These are phyloP conservation scores for Cyclotella cryptica DNA, from an alignment of 108 stramenopile species.

Conservation along the genomic window DNA sequence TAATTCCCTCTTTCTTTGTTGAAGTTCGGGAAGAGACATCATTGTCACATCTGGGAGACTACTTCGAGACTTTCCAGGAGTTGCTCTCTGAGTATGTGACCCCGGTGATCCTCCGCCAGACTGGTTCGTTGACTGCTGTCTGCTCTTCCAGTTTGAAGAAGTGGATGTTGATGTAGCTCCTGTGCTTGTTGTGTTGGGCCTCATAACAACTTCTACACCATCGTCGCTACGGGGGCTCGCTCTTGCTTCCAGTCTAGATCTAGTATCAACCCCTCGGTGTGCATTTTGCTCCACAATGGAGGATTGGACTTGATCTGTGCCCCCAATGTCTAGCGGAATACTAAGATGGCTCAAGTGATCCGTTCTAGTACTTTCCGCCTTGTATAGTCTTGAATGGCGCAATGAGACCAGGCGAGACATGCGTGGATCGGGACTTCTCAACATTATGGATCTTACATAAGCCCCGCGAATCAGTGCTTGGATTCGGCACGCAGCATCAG, in stretches of 20 bases:
- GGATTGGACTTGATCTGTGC: slow-evolving; percentile 16
- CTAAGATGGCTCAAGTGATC: slow-evolving; percentile 62
- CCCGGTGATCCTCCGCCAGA: slow-evolving; percentile 18
- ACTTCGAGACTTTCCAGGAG: slow-evolving; percentile 14
- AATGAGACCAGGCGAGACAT: slow-evolving; percentile 59
- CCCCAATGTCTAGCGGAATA: slow-evolving; percentile 80
- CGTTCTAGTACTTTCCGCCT: slow-evolving; percentile 14
- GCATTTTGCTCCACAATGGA: slow-evolving; percentile 16
- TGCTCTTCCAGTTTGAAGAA: slow-evolving; percentile 51
- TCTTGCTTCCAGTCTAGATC: slow-evolving; percentile 44
- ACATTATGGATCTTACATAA: slow-evolving; percentile 53
- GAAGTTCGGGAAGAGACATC: slow-evolving; percentile 74
- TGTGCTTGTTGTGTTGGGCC: slow-evolving; percentile 19
- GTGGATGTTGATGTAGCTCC: slow-evolving; percentile 10
- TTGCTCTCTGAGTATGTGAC: slow-evolving; percentile 20
- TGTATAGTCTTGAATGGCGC: slow-evolving; percentile 46
- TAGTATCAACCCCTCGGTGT: slow-evolving; percentile 16
- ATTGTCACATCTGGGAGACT: slow-evolving; percentile 49
- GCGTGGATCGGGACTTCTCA: slow-evolving; percentile 57
- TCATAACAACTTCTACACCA: slow-evolving; percentile 39
- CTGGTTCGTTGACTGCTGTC: slow-evolving; percentile 14
- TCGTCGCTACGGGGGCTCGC: slow-evolving; percentile 42
- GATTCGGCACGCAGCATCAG: slow-evolving; percentile 86
- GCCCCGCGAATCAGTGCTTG: slow-evolving; percentile 84
- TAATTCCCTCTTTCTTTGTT: slow-evolving; percentile 78